Evolutionary conservation across 768 basidiomycete species (phyloP), one percentile per base, ranked within the genome.

Genomic region (Dentipellis sp.): DNA sequence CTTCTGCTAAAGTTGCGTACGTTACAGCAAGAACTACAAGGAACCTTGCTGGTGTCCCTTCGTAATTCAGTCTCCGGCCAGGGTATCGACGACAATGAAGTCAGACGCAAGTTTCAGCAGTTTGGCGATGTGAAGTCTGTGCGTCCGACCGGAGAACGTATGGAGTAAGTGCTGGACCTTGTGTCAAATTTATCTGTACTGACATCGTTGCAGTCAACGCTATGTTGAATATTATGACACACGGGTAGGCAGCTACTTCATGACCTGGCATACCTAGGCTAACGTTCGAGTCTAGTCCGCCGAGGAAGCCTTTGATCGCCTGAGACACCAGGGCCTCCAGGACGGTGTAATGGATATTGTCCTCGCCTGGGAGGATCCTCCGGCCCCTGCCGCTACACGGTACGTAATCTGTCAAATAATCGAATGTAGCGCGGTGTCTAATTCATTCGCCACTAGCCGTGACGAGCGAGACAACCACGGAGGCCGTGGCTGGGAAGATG

Each of bases 151-250:
- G 79, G 75, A 54, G 83, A 83, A 54, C 82, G 84, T 40, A 68
- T 71, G 42, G 84, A 90, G 69, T 73, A 55, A 37, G 86, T 82
- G 63, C 38, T 57, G 8, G 50, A 58, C 48, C 55, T 37, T 34
- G 21, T 40, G 42, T 0, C 11, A 22, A 5, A 19, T 52, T 10
- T 12, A 11, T 38, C 22, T 54, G 17, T 51, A 16, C 56, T 53
- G 23, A n/a, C 59, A 39, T 51, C 54, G 23, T 23, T 38, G 8
- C 58, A 97, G 93, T 62, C 88, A 91, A 63, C 85, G 90, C 57
- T 84, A 90, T 60, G 88, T 98, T n/a, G 94, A 98, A 67, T 94
- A 84, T 66, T 99, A 86, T 66, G 97, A 99, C 66, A 90, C 81
- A 21, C 74, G 92, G 67, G 92, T 89, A 61, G 68, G 83, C 63